phyloP scores from a whole-genome alignment of 768 basidiomycete species.

The Amanita inopinata region DNA sequence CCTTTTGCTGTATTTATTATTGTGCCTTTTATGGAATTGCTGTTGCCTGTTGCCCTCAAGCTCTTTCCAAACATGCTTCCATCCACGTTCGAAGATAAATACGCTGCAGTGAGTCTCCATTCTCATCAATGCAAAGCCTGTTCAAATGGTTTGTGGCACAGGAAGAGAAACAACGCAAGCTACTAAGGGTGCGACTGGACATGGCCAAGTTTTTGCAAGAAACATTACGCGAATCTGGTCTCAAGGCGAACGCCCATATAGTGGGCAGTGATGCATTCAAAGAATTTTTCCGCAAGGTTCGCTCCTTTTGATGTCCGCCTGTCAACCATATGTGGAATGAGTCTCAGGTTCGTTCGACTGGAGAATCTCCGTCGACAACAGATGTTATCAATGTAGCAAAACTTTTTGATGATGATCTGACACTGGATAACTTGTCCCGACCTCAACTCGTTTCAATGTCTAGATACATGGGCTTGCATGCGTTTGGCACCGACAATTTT shows the following conservation, averaged over 20 bases:
- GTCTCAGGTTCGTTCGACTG: constrained; percentile 78
- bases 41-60: constrained; percentile 92
- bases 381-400: constrained; percentile 94
- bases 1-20: constrained; percentile 93
- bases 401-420: constrained; percentile 95
- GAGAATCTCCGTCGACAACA: constrained; percentile 80
- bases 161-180: constrained; percentile 96
- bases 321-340: not conserved
- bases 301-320: not conserved
- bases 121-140: not conserved
- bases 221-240: constrained; percentile 87
- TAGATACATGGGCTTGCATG: constrained; percentile 96
- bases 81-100: constrained; percentile 97
- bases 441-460: constrained; percentile 98
- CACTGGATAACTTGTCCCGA: constrained; percentile 93
- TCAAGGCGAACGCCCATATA: constrained; percentile 89
- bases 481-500: constrained; percentile 98
- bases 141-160: constrained; percentile 21
- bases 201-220: constrained; percentile 99
- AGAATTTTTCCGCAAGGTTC: constrained; percentile 96
- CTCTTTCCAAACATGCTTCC: constrained; percentile 99
- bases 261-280: constrained; percentile 95
- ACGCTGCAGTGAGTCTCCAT: constrained; percentile 72
- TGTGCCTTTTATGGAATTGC: constrained; percentile 97
- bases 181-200: constrained; percentile 87